Base-by-base conservation (phyloP, 2,329 filamentous ascomycete species). In the Rasamsonia emersonii region DNA sequence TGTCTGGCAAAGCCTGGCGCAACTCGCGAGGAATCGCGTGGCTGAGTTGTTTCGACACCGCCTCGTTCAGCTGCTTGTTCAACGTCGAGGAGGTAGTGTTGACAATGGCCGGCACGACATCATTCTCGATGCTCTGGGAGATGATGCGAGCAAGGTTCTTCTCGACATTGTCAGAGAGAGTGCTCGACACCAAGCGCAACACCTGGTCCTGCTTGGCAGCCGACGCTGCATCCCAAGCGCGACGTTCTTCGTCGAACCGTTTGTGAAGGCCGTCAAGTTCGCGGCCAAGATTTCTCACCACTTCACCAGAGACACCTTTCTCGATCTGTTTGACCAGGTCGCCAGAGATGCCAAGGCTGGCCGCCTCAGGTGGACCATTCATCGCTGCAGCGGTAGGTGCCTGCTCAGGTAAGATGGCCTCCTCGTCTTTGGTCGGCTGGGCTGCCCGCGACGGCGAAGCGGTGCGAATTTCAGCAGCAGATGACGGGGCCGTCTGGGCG, bases 61-160 rank as follows among this genome's bases (percentile, higher is more conserved):
- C 76, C 41, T 74, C 70, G 35, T 75, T 71, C 15, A 96, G 67
- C 51, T 84, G 77, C 40, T 82, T 79, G 33, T 80, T 73, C 17
- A 94, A 69, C 4, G 79, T 72, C 39, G 76, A 73, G 26, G 75
- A 70, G 9, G 83, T 77, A 24, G 79, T 68, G 31, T 78, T 71
- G 24, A 77, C 73, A 35, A 96, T 65, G 18, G 78, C 69, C 8
- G 91, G 89, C 32, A 94, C 67, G 26, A 95, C 75, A 9, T 77
- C 71, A 34, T 77, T 71, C 39, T 84, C 74, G 43, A 94, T 84
- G 54, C 82, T 82, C 28, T 77, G 71, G 28, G 76, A 74, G 30
- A 94, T 79, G 44, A 93, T 83, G 39, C 77, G 78, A 39, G 77
- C 70, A 21, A 95, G 70, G 14, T 84, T 83, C 47, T 82, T 79